Conservation (phyloP, 208 protist species). For the Trichomonas gallinae region DNA sequence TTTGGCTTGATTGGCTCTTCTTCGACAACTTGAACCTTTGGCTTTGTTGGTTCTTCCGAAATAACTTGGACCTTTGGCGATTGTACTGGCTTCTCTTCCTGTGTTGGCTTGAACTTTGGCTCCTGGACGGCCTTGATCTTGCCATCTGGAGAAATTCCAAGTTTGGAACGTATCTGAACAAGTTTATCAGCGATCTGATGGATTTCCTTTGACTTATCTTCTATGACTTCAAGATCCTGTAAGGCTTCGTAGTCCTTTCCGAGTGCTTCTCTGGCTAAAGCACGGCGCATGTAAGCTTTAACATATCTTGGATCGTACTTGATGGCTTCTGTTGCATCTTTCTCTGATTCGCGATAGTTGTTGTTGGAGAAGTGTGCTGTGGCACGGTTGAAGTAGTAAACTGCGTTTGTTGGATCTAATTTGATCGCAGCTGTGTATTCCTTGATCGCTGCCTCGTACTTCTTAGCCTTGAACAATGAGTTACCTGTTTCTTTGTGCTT, state of each 20-base stretch:
- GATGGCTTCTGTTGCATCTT: neutral
- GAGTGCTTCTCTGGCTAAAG: neutral
- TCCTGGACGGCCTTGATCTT: neutral
- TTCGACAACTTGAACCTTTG: neutral
- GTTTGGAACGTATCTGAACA: neutral
- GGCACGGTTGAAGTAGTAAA: neutral
- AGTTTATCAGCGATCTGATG: neutral
- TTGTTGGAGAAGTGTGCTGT: neutral
- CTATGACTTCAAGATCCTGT: neutral
- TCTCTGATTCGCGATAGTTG: neutral
- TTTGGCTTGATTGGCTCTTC: neutral
- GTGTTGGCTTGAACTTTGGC: neutral
- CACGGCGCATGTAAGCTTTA: slow-evolving; percentile 2
- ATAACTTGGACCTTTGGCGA: neutral
- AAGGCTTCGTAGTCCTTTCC: neutral
- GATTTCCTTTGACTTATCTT: neutral
- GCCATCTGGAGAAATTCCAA: neutral
- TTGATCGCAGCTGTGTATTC: neutral
- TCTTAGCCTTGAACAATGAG: neutral
- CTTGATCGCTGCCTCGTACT: neutral
- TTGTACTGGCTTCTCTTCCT: neutral
- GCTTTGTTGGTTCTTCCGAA: neutral
- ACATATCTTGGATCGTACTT: neutral
- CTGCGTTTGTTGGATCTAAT: neutral
- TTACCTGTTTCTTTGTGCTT: slow-evolving; percentile 21